phyloP scores from a whole-genome alignment of 2,329 filamentous ascomycete genomes.

The Dactylonectria macrodidyma region DNA sequence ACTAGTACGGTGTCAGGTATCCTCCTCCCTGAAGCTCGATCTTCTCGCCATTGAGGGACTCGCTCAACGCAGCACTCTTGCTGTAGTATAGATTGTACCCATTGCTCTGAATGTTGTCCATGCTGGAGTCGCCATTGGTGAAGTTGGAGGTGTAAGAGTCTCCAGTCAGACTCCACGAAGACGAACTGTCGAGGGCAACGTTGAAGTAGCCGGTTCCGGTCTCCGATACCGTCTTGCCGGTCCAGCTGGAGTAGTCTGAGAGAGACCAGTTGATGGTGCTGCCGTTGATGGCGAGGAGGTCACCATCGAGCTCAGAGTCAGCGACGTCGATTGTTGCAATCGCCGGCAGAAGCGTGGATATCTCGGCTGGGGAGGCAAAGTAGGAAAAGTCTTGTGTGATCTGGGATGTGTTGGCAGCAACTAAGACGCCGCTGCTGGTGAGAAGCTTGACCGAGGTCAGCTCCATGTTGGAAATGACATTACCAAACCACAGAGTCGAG shows the following conservation, averaged over 20 bases:
- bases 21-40: background rate
- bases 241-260: constrained; percentile 7
- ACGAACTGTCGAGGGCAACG: constrained; percentile 3
- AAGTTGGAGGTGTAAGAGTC: constrained; percentile 3
- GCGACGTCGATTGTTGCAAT: background rate
- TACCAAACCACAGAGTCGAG: constrained; percentile 12
- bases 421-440: background rate
- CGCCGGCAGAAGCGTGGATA: constrained; percentile 4
- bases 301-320: background rate
- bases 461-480: constrained; percentile 6
- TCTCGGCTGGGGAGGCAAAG: constrained; percentile 9
- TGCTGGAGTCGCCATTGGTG: constrained; percentile 2
- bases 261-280: constrained; percentile 16
- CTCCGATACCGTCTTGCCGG: constrained; percentile 1
- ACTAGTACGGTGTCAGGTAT: background rate
- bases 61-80: background rate
- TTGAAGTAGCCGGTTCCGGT: constrained; percentile 11
- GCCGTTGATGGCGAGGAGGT: constrained; percentile 10
- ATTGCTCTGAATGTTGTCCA: constrained; percentile 3
- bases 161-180: constrained; percentile 10
- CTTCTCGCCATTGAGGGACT: background rate
- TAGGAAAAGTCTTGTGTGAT: constrained; percentile 12
- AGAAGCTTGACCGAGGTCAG: constrained; percentile 5
- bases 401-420: constrained; percentile 9
- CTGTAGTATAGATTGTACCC: constrained; percentile 11